Evolutionary conservation across 148 eudicot genomes (phyloP).

Genomic region (Vaccinium macrocarpon): DNA sequence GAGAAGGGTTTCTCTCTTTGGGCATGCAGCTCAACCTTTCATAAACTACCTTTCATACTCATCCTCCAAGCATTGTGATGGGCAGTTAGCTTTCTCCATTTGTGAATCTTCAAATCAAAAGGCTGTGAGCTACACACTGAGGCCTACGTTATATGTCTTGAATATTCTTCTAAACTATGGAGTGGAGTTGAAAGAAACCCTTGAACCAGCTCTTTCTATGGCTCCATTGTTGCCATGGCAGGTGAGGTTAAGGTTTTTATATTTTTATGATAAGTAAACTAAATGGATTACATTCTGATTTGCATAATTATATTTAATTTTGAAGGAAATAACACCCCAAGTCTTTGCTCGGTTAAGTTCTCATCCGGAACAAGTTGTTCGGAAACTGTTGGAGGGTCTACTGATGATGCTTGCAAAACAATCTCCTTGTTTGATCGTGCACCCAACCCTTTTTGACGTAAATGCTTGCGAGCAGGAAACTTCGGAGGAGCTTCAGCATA

Average conservation of each 20-base stretch:
- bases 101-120: constrained; percentile 42
- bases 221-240: constrained; percentile 97
- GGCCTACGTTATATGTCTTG: constrained; percentile 77
- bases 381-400: constrained; percentile 79
- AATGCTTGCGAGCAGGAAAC: constrained; percentile 68
- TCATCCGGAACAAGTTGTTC: constrained; percentile 78
- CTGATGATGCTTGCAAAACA: constrained; percentile 83
- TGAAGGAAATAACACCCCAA: constrained; percentile 89
- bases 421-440: constrained; percentile 90
- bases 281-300: constrained; percentile 29
- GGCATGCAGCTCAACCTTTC: constrained; percentile 87
- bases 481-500: constrained; percentile 76
- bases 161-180: constrained; percentile 92
- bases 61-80: constrained; percentile 45
- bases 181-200: constrained; percentile 74
- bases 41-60: constrained; percentile 71
- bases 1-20: constrained; percentile 88
- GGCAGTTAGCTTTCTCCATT: constrained; percentile 36
- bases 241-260: constrained; percentile 40
- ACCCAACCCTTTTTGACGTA: constrained; percentile 89
- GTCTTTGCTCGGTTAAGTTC: constrained; percentile 91
- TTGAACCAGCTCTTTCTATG: constrained; percentile 73
- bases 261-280: constrained; percentile 3
- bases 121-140: constrained; percentile 57
- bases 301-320: constrained; percentile 24